Evolutionary conservation across 345 rosid species (phyloP), one percentile per base, ranked within the genome.

Genomic region (Psidium friedrichsthalianum): DNA sequence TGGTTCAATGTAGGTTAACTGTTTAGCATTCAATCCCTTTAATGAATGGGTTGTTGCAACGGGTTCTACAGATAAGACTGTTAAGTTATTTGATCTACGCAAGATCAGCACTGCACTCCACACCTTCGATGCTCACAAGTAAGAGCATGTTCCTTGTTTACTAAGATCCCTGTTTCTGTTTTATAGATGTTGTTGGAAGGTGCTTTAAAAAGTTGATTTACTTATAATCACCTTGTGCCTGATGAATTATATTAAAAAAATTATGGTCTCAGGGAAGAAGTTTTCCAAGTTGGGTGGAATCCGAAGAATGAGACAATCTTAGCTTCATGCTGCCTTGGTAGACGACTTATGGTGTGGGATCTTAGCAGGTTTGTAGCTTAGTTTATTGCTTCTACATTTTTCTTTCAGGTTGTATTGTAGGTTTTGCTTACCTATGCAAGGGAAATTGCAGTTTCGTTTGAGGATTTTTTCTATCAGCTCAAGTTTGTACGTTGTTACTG

Each of bases 311-410:
- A 98, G 91, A 98, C 99, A 0, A 95, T 98, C 86, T 92, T 98
- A 90, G 99, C 99, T 76, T 98, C 99, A 85, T 98, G 99, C 87
- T 98, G 99, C 91, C 98, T 96, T 82, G 99, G 99, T 84, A 94
- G 99, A 91, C 93, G 99, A 93, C 98, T 98, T 82, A 94, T 96
- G 99, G 98, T 96, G 86, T 98, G 99, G 99, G 99, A 98, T 89
- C 96, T 96, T 85, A 98, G 98, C 97, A 98, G 99, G 99, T 96
- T 87, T 80, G 92, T 85, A 76, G 40, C 86, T 2, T 6, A 51
- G 47, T 36, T 69, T 69, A 8, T 18, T 36, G 25, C 21, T 36
- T 69, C 80, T 69, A 69, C 80, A 36, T 69, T 4, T 69, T 36
- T 36, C 47, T 69, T 8, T 69, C 5, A 69, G 80, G 80, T 36